phyloP scores from a whole-genome alignment of 2,329 filamentous ascomycete species.

The Tolypocladium pustulatum region DNA sequence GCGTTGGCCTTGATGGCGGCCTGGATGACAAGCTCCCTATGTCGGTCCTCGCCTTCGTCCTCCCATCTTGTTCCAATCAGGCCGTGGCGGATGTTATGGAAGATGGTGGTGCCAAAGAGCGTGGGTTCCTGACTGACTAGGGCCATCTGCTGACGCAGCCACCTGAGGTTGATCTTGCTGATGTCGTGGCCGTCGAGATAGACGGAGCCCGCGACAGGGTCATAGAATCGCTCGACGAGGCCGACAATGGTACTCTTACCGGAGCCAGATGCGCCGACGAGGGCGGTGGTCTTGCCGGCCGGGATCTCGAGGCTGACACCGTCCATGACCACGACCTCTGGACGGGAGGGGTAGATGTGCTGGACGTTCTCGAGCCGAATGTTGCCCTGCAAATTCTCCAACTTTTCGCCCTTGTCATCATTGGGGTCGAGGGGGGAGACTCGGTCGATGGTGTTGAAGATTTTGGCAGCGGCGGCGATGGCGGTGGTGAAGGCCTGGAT shows the following conservation, averaged over 20 bases:
- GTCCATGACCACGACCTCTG: slow-evolving; percentile 82
- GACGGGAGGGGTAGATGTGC: slow-evolving; percentile 89
- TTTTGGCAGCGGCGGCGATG: slow-evolving; percentile 78
- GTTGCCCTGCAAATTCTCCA: slow-evolving; percentile 63
- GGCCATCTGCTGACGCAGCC: slow-evolving; percentile 86
- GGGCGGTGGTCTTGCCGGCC: slow-evolving; percentile 81
- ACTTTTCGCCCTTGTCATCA: slow-evolving; percentile 55
- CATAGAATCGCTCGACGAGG: slow-evolving; percentile 87
- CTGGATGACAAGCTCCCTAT: slow-evolving; percentile 60
- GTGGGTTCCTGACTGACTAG: slow-evolving; percentile 90
- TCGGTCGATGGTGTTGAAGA: slow-evolving; percentile 89
- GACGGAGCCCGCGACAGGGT: slow-evolving; percentile 71
- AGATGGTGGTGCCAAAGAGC: slow-evolving; percentile 83
- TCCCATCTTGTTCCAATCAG: slow-evolving; percentile 77
- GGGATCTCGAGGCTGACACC: slow-evolving; percentile 71
- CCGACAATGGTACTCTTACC: slow-evolving; percentile 94
- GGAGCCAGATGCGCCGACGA: slow-evolving; percentile 88
- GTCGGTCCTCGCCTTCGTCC: slow-evolving; percentile 51
- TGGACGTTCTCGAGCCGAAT: slow-evolving; percentile 76
- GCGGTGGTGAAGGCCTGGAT: slow-evolving; percentile 76
- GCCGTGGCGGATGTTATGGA: slow-evolving; percentile 80
- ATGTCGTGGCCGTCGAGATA: slow-evolving; percentile 77
- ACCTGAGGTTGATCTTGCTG: slow-evolving; percentile 70
- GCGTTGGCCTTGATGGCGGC: slow-evolving; percentile 89
- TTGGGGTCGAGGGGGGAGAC: slow-evolving; percentile 73